phyloP scores from a whole-genome alignment of 2,329 filamentous ascomycete species.

The Chalara sp. region DNA sequence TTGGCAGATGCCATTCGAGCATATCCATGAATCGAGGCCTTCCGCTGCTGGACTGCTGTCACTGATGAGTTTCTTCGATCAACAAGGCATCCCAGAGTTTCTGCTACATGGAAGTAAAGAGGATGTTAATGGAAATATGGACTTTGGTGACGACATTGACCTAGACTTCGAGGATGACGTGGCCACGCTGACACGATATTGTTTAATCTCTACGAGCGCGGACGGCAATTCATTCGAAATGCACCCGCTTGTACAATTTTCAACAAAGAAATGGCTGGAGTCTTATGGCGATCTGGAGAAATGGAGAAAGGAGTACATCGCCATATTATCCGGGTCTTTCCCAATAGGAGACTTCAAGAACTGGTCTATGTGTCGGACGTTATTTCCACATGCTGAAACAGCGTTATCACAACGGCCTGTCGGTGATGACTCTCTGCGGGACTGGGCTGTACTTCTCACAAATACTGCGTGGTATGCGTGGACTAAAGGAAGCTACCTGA shows the following conservation, averaged over 20 bases:
- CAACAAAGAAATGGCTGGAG: slow-evolving; percentile 15
- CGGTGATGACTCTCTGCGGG: background rate
- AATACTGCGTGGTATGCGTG: background rate
- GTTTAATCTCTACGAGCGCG: slow-evolving; percentile 23
- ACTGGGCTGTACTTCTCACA: background rate
- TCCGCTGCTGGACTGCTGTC: slow-evolving; percentile 13
- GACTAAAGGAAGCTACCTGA: background rate
- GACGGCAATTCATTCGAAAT: slow-evolving; percentile 9
- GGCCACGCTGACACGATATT: slow-evolving; percentile 9
- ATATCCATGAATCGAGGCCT: slow-evolving; percentile 25
- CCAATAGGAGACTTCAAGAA: slow-evolving; percentile 12
- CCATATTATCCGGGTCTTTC: slow-evolving; percentile 6
- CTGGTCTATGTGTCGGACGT: background rate
- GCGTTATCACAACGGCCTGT: background rate
- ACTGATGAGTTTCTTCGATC: slow-evolving; percentile 16
- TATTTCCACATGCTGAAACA: background rate
- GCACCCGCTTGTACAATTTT: slow-evolving; percentile 12
- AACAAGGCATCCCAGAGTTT: slow-evolving; percentile 16
- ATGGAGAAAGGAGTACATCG: slow-evolving; percentile 7
- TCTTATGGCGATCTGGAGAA: background rate
- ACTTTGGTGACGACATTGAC: background rate
- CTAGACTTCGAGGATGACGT: background rate
- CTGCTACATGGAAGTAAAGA: slow-evolving; percentile 2
- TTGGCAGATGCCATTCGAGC: slow-evolving; percentile 30
- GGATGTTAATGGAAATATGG: background rate